A percentile compares a stretch with the other conserved stretches of the same genome.
phyloP scores from a whole-genome alignment of 208 protist genomes.

The Leishmania aethiopica region DNA sequence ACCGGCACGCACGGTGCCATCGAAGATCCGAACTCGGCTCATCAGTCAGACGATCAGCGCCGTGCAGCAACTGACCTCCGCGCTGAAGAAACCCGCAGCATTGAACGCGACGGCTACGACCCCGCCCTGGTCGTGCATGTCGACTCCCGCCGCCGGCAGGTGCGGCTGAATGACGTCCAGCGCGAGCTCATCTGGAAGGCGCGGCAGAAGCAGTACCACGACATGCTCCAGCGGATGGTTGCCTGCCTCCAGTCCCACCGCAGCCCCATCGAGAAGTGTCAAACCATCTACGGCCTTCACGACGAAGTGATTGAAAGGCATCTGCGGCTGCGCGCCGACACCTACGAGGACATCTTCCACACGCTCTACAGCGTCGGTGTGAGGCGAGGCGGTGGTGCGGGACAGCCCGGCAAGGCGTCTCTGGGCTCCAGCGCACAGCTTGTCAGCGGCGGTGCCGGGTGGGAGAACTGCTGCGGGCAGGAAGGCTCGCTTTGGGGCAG shows the following conservation, averaged over 20 bases:
- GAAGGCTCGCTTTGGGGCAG: neutral
- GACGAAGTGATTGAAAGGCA: conserved; percentile 60
- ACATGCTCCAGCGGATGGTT: conserved; percentile 52
- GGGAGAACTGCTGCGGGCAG: conserved; percentile 10
- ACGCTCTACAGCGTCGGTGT: conserved; percentile 59
- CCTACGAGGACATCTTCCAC: conserved; percentile 86
- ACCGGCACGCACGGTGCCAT: conserved; percentile 24
- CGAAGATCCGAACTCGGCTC: conserved; percentile 5
- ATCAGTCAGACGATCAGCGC: conserved; percentile 21
- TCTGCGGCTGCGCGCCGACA: conserved; percentile 75
- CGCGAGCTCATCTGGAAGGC: conserved; percentile 58
- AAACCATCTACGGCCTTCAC: conserved; percentile 63
- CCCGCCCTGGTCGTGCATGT: conserved; percentile 57
- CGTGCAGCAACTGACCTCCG: conserved; percentile 15
- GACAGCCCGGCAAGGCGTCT: conserved; percentile 21
- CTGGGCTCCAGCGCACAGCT: conserved; percentile 16
- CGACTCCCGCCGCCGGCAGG: conserved; percentile 35
- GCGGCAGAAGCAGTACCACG: conserved; percentile 65
- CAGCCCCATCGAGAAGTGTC: conserved; percentile 63
- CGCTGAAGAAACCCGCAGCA: conserved; percentile 9
- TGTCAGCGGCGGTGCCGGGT: conserved; percentile 4
- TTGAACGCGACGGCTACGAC: conserved; percentile 37
- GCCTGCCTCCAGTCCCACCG: conserved; percentile 69
- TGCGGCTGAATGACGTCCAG: conserved; percentile 59
- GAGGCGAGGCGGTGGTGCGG: conserved; percentile 16